Evolutionary conservation across 495 filamentous ascomycete species (phyloP).

Genomic region (Penicillium silybi): DNA sequence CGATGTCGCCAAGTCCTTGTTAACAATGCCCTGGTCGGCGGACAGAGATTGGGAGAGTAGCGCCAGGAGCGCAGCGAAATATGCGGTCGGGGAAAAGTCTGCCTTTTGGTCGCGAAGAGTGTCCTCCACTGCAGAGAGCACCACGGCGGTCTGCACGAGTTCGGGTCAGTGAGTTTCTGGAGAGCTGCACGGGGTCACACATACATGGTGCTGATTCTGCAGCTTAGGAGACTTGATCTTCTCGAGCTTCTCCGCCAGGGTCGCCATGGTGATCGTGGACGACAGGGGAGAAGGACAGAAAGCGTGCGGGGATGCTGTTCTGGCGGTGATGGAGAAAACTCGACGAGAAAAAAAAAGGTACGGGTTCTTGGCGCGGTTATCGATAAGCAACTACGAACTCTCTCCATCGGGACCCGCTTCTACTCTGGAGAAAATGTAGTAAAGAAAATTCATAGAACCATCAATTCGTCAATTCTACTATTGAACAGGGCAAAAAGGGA

Average conservation of each 20-base stretch:
- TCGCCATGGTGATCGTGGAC: conserved; percentile 51
- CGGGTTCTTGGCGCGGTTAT: conserved; percentile 34
- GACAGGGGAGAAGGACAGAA: conserved; percentile 25
- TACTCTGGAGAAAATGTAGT: background rate
- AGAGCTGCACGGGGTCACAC: conserved; percentile 13
- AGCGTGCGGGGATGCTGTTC: conserved; percentile 32
- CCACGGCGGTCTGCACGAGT: conserved; percentile 75
- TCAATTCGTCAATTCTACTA: conserved; percentile 4
- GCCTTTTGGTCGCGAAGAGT: conserved; percentile 83
- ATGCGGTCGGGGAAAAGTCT: conserved; percentile 78
- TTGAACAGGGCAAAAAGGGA: background rate
- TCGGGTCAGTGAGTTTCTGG: conserved; percentile 12
- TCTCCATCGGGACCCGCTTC: background rate
- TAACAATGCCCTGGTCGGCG: conserved; percentile 56
- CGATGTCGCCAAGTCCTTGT: conserved; percentile 80
- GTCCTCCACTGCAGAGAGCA: conserved; percentile 87
- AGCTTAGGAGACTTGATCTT: conserved; percentile 96
- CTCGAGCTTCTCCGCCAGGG: conserved; percentile 84
- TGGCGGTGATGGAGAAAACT: conserved; percentile 29
- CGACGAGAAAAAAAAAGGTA: conserved; percentile 33
- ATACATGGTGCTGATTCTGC: conserved; percentile 88
- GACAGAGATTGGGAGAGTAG: conserved; percentile 74
- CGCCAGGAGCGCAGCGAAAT: conserved; percentile 93
- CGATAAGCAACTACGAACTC: conserved; percentile 15
- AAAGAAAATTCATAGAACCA: background rate